Base-by-base conservation (phyloP, 2,329 filamentous ascomycete genomes). In the Hypoxylon sp. region DNA sequence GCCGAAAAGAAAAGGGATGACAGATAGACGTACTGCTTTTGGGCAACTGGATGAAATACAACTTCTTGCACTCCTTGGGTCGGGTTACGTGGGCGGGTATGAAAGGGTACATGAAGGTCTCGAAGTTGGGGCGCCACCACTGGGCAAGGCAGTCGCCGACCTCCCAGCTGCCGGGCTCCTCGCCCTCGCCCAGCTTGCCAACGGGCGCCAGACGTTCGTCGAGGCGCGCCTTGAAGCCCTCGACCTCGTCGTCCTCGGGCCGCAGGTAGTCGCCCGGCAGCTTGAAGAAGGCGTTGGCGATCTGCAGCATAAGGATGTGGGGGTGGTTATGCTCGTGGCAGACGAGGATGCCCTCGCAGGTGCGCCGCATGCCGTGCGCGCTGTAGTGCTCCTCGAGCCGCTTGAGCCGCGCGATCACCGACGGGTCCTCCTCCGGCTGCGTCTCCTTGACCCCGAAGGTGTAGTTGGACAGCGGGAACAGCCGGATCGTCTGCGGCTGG, bases 71-170 rank as follows among this genome's bases (percentile, higher is more conserved):
- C 82, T 99, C 95, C 83, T 99, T 99, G 6, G 95, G 95, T 54
- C 95, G 85, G 17, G 94, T 97, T 66, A 97, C 93, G 80, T 99
- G 95, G 17, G 94, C 93, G 6, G 95, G 95, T 59, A 98, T 90
- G 79, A 97, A 99, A 0, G 95, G 95, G 77, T 99, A 99, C 93
- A 99, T 97, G 84, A 98, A 98, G 1, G 95, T 98, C 84, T 99
- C 95, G 77, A 98, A 97, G 82, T 98, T 99, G 56, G 95, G 95
- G 60, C 95, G 86, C 93, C 94, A 99, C 95, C 95, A 99, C 81
- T 97, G 94, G 56, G 95, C 94, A 59, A 99, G 85, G 50, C 94
- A 97, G 77, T 98, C 95, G 71, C 92, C 93, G 71, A 99, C 89
- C 77, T 96, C 87, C 95, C 95, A 99, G 75, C 97, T 93, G 68